Base-by-base conservation (phyloP, 2,329 filamentous ascomycete species). In the Metarhizium sp. region DNA sequence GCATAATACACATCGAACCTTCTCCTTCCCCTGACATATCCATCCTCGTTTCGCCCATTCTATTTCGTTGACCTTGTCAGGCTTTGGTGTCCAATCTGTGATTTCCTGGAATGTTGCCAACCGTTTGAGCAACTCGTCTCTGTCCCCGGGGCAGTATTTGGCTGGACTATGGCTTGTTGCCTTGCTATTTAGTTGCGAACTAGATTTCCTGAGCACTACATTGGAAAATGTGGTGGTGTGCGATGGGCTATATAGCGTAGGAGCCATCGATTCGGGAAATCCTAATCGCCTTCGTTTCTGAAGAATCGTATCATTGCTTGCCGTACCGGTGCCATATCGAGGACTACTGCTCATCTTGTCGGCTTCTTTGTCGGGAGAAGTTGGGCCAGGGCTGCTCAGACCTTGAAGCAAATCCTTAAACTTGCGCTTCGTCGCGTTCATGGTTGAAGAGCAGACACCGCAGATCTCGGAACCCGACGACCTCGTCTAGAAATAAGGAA, bases 31-130 rank as follows among this genome's bases (percentile, higher is more conserved):
- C 49, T 87, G 84, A 64, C 92, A 96, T 4, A 86, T 78, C 92
- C 94, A 99, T 1, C 92, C 92, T 57, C 88, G 78, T 75, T 92
- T 96, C 0, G 92, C 92, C 94, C 94, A 99, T 68, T 91, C 87
- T 7, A 96, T 85, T 71, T 97, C 94, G 66, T 84, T 90, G 62
- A 97, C 85, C 38, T 78, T 78, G 53, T 92, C 82, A 0, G 94
- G 92, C 68, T 97, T 97, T 0, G 90, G 88, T n/a, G 88, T 87
- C 92, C 92, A 99, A 67, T 88, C 82, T 54, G 90, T 94, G 50
- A 97, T 85, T 61, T 92, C 90, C 66, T 92, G 88, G 67, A 95
- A 99, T 0, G 90, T 95, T 58, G 87, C 87, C 32, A 99, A 77
- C 29, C 94, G 78, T 62, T 81, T 83, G 11, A 97, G 77, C 59